A percentile compares a stretch with the other conserved stretches of the same genome.
phyloP scores from a whole-genome alignment of 106 monocot genomes.

The Apostasia ramifera region DNA sequence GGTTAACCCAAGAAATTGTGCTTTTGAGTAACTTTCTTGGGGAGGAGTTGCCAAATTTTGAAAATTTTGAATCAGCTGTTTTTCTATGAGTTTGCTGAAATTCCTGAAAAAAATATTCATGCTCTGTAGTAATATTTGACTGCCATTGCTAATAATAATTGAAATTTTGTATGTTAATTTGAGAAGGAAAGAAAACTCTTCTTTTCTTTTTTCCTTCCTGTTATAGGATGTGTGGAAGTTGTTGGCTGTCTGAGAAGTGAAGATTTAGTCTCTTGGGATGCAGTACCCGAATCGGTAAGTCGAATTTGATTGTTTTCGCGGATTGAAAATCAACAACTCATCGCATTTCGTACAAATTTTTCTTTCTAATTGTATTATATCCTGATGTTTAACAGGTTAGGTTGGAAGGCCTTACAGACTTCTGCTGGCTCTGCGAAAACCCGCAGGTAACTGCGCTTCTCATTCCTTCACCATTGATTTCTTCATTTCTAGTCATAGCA shows the following conservation, averaged over 20 bases:
- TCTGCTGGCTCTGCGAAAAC: constrained; percentile 83
- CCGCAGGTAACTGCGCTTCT: constrained; percentile 39
- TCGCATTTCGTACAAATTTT: neutral
- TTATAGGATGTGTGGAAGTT: constrained; percentile 73
- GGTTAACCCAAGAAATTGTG: too few species aligned
- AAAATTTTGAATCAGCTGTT: too few species aligned
- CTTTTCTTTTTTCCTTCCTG: neutral
- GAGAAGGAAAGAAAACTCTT: too few species aligned
- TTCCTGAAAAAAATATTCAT: too few species aligned
- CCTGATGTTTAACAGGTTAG: constrained; percentile 43
- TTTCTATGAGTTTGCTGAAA: too few species aligned
- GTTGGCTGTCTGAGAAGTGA: constrained; percentile 74
- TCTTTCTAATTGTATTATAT: neutral
- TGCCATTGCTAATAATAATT: too few species aligned
- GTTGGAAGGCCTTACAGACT: constrained; percentile 67
- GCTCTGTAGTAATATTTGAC: too few species aligned
- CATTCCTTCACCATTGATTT: neutral
- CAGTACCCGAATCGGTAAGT: constrained; percentile 73
- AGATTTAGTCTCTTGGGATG: constrained; percentile 70
- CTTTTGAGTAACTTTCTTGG: too few species aligned
- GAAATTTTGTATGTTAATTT: too few species aligned
- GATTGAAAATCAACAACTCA: neutral
- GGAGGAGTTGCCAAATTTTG: too few species aligned
- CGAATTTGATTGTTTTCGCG: neutral
- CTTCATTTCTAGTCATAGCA: too few species aligned